Base-by-base conservation (phyloP, 2,329 filamentous ascomycete species). In the Fonsecaea pedrosoi region DNA sequence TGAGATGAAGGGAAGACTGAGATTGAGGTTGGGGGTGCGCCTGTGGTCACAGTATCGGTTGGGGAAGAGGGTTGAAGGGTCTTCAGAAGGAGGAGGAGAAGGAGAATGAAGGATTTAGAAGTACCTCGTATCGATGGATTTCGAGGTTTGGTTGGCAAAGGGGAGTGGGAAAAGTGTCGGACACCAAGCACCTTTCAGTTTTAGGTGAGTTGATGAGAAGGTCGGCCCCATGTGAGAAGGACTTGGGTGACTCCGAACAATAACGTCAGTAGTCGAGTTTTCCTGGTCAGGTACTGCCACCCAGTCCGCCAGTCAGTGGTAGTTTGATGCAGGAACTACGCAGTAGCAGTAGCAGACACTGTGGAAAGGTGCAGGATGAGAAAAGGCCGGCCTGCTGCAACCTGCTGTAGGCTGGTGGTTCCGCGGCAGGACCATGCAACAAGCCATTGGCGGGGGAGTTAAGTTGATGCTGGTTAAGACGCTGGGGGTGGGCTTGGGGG, bases 321-420 rank as follows among this genome's bases (percentile, higher is more conserved):
- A 21, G 45, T 34, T n/a, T 21, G 59, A 61, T 54, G 59, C 59
- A 61, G 59, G 59, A 61, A 61, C 59, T 61, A 61, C 18, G 18
- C 21, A 25, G 37, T 18, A 60, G 21, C 1, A 21, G 34, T 25
- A 25, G 25, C 25, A 25, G 25, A 25, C 25, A 25, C 25, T 25
- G 25, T 25, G 25, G 25, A 2, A 25, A 25, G 25, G 25, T 25
- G 25, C 25, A 25, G 25, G 25, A 2, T 25, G 25, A 25, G 25
- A 42, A 50, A 21, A 6, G 4, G 45, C 18, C 45, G 21, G 45
- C 18, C 18, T 25, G 45, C 45, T 50, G 45, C 45, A n/a, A n/a
- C 18, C 8, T 12, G 18, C 45, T 50, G 45, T 25, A 50, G 45
- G 45, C 45, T 50, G 18, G 45, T 25, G 45, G 45, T 50, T 50